Percentiles rank a stretch among this genome's conserved stretches.
Conservation (phyloP, 345 rosid species). For the Acer yangbiense region DNA sequence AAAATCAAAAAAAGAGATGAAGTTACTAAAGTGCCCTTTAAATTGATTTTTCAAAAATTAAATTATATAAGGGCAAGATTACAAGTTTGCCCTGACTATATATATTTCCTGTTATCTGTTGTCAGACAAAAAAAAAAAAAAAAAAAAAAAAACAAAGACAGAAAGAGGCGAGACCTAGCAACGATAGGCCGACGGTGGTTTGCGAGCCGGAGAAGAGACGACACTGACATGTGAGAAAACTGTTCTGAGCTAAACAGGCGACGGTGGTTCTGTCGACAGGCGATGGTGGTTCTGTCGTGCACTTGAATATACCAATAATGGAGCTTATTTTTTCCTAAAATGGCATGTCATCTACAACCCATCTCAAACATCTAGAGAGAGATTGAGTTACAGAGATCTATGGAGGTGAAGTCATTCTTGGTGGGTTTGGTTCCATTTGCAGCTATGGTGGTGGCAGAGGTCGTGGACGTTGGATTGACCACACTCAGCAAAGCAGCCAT, state of each 20-base stretch:
- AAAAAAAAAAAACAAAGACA: accelerated
- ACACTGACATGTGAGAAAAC: no score
- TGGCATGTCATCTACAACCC: neutral
- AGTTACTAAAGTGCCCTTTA: no score
- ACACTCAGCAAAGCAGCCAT: slow-evolving; percentile 54
- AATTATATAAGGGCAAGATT: no score
- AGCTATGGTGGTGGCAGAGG: slow-evolving; percentile 44
- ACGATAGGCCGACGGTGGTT: no score
- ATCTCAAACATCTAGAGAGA: neutral
- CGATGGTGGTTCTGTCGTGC: no score
- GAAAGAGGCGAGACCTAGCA: no score
- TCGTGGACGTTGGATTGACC: slow-evolving; percentile 42
- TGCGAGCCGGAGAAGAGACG: no score
- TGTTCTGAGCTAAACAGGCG: accelerated
- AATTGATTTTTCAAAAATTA: no score
- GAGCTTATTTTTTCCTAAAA: neutral
- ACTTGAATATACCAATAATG: no score
- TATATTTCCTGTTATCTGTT: accelerated
- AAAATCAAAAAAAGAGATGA: no score
- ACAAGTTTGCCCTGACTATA: no score
- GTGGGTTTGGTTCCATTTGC: slow-evolving; percentile 36
- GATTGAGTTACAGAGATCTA: slow-evolving; percentile 2
- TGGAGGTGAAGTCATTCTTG: slow-evolving; percentile 23
- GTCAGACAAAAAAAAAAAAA: accelerated
- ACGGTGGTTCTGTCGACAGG: no score